These are phyloP conservation scores for Geotrichum fermentans DNA, from an alignment of 1,139 yeast species.

Conservation along the genomic window DNA sequence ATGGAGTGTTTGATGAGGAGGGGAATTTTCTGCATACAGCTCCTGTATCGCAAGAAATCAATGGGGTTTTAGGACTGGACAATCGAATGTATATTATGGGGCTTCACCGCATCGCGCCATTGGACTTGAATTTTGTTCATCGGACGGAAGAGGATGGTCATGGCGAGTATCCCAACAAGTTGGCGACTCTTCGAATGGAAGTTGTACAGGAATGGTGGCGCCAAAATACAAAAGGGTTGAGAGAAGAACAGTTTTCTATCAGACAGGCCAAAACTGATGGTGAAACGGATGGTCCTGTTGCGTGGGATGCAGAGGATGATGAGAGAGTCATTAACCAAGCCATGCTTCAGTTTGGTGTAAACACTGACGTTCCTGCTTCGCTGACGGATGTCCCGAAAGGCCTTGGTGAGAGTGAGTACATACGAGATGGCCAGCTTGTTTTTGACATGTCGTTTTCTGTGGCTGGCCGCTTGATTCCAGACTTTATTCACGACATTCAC, in stretches of 20 bases:
- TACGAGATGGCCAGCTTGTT: conserved; percentile 57
- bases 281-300: conserved; percentile 20
- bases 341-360: conserved; percentile 53
- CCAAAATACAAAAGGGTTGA: conserved; percentile 38
- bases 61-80: conserved; percentile 83
- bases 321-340: conserved; percentile 49
- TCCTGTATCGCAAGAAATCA: conserved; percentile 65
- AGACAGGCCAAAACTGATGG: conserved; percentile 17
- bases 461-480: conserved; percentile 55
- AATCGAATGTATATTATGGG: conserved; percentile 82
- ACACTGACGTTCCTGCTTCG: conserved; percentile 71
- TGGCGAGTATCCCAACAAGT: conserved; percentile 74
- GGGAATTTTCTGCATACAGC: conserved; percentile 29
- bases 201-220: conserved; percentile 91
- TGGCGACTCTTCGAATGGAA: conserved; percentile 75
- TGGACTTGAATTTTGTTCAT: conserved; percentile 73
- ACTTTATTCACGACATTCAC: conserved; percentile 53
- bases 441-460: conserved; percentile 65
- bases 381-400: conserved; percentile 39
- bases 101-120: conserved; percentile 75
- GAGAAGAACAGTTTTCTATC: conserved; percentile 29
- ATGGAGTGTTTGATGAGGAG: conserved; percentile 48
- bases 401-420: conserved; percentile 40
- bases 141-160: conserved; percentile 43
- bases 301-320: conserved; percentile 19